phyloP scores from a whole-genome alignment of 1,284 basidiomycete species.

The Exobasidium rhododendri region DNA sequence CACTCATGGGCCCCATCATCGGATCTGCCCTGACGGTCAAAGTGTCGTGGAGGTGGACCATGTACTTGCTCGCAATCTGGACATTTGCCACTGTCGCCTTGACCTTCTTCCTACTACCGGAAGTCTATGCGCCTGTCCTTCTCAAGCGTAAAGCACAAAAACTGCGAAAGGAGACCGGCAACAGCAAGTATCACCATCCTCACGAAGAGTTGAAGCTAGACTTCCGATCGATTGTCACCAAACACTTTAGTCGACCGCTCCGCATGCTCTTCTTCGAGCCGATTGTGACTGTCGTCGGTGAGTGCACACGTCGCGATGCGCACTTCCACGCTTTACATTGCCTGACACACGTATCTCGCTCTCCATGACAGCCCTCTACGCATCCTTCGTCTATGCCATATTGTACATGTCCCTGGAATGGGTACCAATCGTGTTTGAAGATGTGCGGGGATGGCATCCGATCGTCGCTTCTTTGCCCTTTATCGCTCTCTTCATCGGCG shows the following conservation, averaged over 20 bases:
- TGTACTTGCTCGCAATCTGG: slow-evolving; percentile 59
- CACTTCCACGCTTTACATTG: too few species aligned
- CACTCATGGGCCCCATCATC: slow-evolving; percentile 57
- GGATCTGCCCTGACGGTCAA: slow-evolving; percentile 28
- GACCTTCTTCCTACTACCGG: slow-evolving; percentile 27
- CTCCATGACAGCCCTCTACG: slow-evolving; percentile 16
- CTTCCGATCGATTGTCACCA: slow-evolving; percentile 34
- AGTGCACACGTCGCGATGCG: too few species aligned
- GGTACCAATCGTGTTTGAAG: slow-evolving; percentile 4
- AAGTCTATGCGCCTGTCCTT: slow-evolving; percentile 46
- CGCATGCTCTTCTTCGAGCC: slow-evolving; percentile 36
- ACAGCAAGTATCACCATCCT: slow-evolving; percentile 35
- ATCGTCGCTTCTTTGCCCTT: slow-evolving; percentile 13
- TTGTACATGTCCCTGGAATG: slow-evolving; percentile 11
- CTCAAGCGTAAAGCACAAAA: slow-evolving; percentile 38
- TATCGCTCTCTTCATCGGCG: slow-evolving; percentile 10
- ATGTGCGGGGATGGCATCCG: slow-evolving; percentile 5
- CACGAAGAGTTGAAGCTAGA: slow-evolving; percentile 38
- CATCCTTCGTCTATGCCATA: slow-evolving; percentile 16
- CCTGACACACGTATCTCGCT: too few species aligned
- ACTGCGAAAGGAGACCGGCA: slow-evolving; percentile 39
- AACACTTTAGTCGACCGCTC: slow-evolving; percentile 42
- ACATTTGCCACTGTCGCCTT: slow-evolving; percentile 61
- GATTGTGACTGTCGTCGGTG: slow-evolving; percentile 33
- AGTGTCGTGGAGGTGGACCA: slow-evolving; percentile 18